Base-by-base conservation (phyloP, 805 yeast species). In the Isabelozyma pseudorhagii region DNA sequence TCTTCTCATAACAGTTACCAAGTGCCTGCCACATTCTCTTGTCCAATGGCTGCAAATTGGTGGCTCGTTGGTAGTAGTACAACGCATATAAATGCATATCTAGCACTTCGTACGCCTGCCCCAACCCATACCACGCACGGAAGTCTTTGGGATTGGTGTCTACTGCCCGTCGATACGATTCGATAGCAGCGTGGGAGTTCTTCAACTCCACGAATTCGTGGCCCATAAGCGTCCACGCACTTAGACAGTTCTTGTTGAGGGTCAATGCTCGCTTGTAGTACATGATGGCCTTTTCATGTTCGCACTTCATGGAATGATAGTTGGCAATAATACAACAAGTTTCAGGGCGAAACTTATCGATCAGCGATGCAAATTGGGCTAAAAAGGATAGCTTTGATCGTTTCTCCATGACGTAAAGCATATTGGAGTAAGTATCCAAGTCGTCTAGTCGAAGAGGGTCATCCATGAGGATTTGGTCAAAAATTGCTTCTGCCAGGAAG, bases 181-280 rank as follows among this genome's bases (percentile, higher is more conserved):
- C 97, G 48, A 94, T 94, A 1, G 99, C 99, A 0, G 98, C 98
- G 67, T 94, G 97, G 0, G 97, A 87, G 68, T 94, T 94, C 62
- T 93, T 92, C 58, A 94, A 77, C 65, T 94, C 99, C 13, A 94
- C 96, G 71, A 89, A 94, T 69, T 94, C 99, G 68, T 94, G 99
- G 9, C 99, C 99, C 97, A 94, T 91, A 50, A 94, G 74, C 0
- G 98, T 94, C 98, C 98, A 94, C 0, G 98, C 97, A 54, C 90
- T 82, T 15, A 91, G 72, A 57, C 96, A 89, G 56, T 82, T 82
- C 52, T 87, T 82, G 63, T 91, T 88, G 51, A 94, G 74, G 0
- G 89, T 81, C 38, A 94, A 72, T 0, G 99, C 99, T 48, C 98
- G 78, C 58, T 90, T 86, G 62, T 92, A 94, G 68, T 90, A 91